A percentile compares a stretch with the other conserved stretches of the same genome.
Evolutionary conservation across 805 yeast species (phyloP).

Genomic region (Nakazawaea wickerhamii): DNA sequence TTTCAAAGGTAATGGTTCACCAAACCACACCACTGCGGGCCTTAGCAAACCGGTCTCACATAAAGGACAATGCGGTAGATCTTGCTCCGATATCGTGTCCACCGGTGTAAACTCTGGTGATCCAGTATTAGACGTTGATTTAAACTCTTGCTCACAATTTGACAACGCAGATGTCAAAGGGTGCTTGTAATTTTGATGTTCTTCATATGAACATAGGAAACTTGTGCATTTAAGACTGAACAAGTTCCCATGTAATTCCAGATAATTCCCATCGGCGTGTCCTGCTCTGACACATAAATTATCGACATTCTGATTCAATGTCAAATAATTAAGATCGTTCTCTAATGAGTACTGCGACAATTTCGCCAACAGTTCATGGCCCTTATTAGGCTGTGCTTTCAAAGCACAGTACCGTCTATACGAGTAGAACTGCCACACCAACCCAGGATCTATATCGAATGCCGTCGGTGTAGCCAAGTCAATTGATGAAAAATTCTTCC

Average conservation of each 20-base stretch:
- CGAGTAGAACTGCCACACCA: constrained; percentile 88
- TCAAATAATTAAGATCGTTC: constrained; percentile 39
- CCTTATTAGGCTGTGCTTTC: constrained; percentile 63
- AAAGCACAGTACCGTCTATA: constrained; percentile 62
- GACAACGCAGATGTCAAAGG: constrained; percentile 56
- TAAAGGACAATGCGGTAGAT: constrained; percentile 71
- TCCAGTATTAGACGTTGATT: constrained; percentile 13
- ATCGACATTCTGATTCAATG: constrained; percentile 82
- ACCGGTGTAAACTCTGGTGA: constrained; percentile 46
- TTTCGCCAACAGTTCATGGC: constrained; percentile 65
- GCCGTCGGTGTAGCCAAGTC: constrained; percentile 93
- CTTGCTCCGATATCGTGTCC: constrained; percentile 39
- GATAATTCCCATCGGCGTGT: constrained; percentile 45
- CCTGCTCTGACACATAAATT: constrained; percentile 65
- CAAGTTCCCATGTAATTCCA: constrained; percentile 76
- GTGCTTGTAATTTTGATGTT: constrained; percentile 42
- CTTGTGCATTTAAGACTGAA: constrained; percentile 72
- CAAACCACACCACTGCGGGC: constrained; percentile 94
- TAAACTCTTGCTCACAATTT: constrained; percentile 33
- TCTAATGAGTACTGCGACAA: constrained; percentile 37
- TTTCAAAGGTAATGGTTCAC: constrained; percentile 72
- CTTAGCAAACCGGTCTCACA: constrained; percentile 65
- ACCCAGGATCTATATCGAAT: constrained; percentile 72
- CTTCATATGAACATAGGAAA: constrained; percentile 62
- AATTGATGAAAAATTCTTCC: constrained; percentile 73